Evolutionary conservation across 352 stramenopile species (phyloP).

Genomic region (Globisporangium iwayamae): DNA sequence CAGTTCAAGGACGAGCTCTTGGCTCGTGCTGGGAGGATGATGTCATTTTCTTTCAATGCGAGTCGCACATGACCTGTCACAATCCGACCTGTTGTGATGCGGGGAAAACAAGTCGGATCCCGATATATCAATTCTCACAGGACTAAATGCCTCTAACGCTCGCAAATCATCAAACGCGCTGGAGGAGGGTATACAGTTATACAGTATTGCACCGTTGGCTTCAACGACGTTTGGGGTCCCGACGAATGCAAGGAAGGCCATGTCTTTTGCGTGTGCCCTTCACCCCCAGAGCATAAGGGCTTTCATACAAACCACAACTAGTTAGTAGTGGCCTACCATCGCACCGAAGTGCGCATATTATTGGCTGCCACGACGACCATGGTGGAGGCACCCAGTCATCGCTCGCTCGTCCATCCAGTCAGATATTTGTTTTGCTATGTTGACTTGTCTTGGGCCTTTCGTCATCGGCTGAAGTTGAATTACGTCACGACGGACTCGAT

Average conservation of each 20-base stretch:
- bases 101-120: too few relatives aligned
- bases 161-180: too few relatives aligned
- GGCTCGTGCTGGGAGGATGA: not conserved
- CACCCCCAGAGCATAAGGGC: too few relatives aligned
- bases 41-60: constrained; percentile 2
- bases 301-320: too few relatives aligned
- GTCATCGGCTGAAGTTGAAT: not conserved
- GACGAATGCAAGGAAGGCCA: not conserved
- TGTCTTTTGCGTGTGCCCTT: not conserved
- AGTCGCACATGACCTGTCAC: not conserved
- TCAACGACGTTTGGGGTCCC: not conserved
- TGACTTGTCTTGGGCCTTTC: not conserved
- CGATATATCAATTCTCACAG: not conserved
- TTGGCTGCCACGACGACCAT: too few relatives aligned
- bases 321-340: too few relatives aligned
- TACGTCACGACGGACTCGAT: not conserved
- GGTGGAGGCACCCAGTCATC: too few relatives aligned
- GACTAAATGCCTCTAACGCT: too few relatives aligned
- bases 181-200: not conserved
- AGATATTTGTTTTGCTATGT: too few relatives aligned
- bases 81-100: too few relatives aligned
- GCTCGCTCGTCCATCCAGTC: too few relatives aligned
- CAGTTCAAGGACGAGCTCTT: not conserved
- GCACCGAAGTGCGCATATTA: too few relatives aligned
- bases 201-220: not conserved